phyloP scores from a whole-genome alignment of 441 rosid species.

The Hura crepitans region DNA sequence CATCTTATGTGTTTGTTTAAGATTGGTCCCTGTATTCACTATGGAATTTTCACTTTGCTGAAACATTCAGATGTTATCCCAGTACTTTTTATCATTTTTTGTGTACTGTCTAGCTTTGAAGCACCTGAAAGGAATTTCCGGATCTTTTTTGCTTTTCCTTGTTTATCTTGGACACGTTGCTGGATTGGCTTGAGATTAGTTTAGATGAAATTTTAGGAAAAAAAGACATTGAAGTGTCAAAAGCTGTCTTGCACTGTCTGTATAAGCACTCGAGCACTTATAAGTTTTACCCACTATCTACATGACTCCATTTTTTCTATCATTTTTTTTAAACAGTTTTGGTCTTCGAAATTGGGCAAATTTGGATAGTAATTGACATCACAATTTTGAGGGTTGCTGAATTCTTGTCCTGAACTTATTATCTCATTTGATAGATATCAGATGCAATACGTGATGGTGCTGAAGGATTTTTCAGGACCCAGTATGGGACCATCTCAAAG shows the following conservation, averaged over 20 bases:
- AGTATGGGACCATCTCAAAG: constrained; percentile 91
- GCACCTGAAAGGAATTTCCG: background rate
- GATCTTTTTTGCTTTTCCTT: background rate
- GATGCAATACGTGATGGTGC: constrained; percentile 99
- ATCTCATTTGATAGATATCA: constrained; percentile 65
- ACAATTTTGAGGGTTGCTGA: constrained; percentile 13
- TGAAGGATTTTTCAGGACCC: constrained; percentile 97
- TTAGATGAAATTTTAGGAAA: background rate
- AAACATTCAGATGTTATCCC: background rate
- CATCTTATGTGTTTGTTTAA: constrained; percentile 17
- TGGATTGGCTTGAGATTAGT: background rate
- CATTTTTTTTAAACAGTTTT: background rate
- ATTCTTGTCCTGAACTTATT: constrained; percentile 30
- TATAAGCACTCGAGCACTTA: background rate
- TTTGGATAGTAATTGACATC: background rate
- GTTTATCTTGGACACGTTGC: background rate
- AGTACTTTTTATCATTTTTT: background rate
- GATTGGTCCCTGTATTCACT: background rate
- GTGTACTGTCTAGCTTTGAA: constrained; percentile 3
- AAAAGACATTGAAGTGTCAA: background rate
- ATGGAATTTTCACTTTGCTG: background rate
- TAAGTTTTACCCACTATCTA: background rate
- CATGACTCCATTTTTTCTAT: background rate
- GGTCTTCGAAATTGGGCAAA: background rate
- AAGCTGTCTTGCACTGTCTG: background rate